phyloP scores from a whole-genome alignment of 768 basidiomycete genomes.

The Trametes coccinea region DNA sequence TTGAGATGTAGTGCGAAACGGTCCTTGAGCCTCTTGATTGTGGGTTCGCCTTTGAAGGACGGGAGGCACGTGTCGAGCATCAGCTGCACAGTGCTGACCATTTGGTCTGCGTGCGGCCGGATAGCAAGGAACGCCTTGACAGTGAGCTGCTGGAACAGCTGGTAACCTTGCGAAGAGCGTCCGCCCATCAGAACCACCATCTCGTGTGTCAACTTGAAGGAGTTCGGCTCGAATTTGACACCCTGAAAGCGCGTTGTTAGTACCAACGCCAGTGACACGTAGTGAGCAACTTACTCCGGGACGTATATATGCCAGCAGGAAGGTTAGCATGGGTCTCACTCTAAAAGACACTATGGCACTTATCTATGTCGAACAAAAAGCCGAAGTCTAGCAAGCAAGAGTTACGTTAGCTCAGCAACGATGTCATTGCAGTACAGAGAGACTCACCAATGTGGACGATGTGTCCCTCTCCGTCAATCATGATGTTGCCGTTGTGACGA shows the following conservation, averaged over 20 bases:
- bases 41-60: constrained; percentile 94
- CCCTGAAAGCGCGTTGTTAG: constrained; percentile 50
- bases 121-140: constrained; percentile 97
- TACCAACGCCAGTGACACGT: not conserved
- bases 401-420: no score
- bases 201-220: constrained; percentile 98
- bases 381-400: constrained; percentile 75
- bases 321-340: not conserved
- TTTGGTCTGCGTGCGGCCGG: constrained; percentile 89
- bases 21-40: constrained; percentile 83
- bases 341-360: constrained; percentile 42
- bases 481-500: constrained; percentile 98
- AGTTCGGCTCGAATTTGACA: constrained; percentile 97
- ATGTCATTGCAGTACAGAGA: not conserved
- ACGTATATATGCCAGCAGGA: constrained; percentile 42
- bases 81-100: constrained; percentile 83
- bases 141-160: constrained; percentile 89
- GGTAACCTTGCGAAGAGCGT: constrained; percentile 89
- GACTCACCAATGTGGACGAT: constrained; percentile 90
- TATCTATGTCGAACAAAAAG: constrained; percentile 97
- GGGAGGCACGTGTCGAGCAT: constrained; percentile 96
- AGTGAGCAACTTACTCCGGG: constrained; percentile 58
- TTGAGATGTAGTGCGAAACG: constrained; percentile 81
- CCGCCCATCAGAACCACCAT: constrained; percentile 99
- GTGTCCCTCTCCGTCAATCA: constrained; percentile 98